Conservation (phyloP, 106 monocot species). For the Posidonia australis region DNA sequence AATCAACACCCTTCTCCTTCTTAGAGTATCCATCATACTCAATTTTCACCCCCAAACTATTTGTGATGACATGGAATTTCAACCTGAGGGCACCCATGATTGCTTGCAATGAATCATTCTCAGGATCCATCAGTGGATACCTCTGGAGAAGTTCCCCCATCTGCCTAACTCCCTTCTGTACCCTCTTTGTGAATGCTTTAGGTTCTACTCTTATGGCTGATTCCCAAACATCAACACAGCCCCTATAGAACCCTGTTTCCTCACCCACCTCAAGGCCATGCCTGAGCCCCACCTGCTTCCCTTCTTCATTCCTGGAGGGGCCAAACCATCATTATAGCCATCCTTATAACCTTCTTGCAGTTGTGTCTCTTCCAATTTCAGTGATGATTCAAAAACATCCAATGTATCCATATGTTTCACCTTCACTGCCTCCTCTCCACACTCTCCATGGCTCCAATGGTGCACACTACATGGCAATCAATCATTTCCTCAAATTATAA, state of each 20-base stretch:
- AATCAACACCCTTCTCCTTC: slow-evolving; percentile 5
- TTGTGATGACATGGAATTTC: slow-evolving; percentile 42
- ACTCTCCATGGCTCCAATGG: slow-evolving; percentile 1
- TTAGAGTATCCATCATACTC: slow-evolving; percentile 46
- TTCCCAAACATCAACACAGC: slow-evolving; percentile 54
- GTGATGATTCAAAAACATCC: slow-evolving; percentile 54
- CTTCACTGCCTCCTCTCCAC: not conserved
- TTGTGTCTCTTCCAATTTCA: slow-evolving; percentile 48
- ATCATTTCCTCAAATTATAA: not conserved
- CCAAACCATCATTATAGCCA: slow-evolving; percentile 56
- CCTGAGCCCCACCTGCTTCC: slow-evolving; percentile 49
- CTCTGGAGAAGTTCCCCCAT: slow-evolving; percentile 27
- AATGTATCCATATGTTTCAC: not conserved
- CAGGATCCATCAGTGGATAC: slow-evolving; percentile 49
- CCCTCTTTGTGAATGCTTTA: slow-evolving; percentile 34
- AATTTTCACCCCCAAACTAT: slow-evolving; percentile 46
- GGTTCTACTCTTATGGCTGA: slow-evolving; percentile 31
- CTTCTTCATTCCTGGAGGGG: slow-evolving; percentile 53
- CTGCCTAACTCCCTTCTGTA: slow-evolving; percentile 40
- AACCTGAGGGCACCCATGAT: slow-evolving; percentile 47
- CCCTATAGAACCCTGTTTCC: slow-evolving; percentile 66
- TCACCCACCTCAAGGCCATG: slow-evolving; percentile 56
- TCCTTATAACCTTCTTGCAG: slow-evolving; percentile 46
- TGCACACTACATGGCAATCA: not conserved
- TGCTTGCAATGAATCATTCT: slow-evolving; percentile 49